phyloP scores from a whole-genome alignment of 2,329 filamentous ascomycete species.

The Venturia asperata region DNA sequence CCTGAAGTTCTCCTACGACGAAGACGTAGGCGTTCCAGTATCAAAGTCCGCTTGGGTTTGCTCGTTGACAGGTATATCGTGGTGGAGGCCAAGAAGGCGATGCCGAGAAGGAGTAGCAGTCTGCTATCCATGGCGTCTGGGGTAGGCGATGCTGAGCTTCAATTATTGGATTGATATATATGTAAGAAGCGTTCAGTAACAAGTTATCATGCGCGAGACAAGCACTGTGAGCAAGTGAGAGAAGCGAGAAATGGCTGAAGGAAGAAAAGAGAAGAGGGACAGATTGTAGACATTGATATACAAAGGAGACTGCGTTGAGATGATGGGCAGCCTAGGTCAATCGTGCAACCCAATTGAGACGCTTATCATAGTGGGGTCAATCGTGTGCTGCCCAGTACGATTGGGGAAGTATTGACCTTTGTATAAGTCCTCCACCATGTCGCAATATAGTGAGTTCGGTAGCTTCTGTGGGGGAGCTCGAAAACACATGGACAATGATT shows the following conservation, averaged over 20 bases:
- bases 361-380: background rate
- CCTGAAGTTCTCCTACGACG: conserved; percentile 40
- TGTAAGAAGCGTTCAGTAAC: background rate
- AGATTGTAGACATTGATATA: background rate
- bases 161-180: background rate
- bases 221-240: background rate
- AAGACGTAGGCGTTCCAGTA: conserved; percentile 36
- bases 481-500: conserved; percentile 2
- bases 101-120: background rate
- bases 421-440: background rate
- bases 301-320: background rate
- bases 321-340: background rate
- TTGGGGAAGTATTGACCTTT: conserved; percentile 13
- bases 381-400: background rate
- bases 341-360: background rate
- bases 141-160: background rate
- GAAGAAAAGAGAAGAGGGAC: background rate
- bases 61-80: conserved; percentile 22
- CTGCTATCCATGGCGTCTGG: conserved; percentile 2
- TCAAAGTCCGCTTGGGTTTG: conserved; percentile 33
- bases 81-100: conserved; percentile 4
- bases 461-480: background rate
- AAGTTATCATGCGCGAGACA: background rate
- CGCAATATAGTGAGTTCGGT: conserved; percentile 1
- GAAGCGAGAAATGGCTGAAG: background rate